Conservation (phyloP, 2,329 filamentous ascomycete species). For the Ophiognomonia clavigignenti-juglandacearum region DNA sequence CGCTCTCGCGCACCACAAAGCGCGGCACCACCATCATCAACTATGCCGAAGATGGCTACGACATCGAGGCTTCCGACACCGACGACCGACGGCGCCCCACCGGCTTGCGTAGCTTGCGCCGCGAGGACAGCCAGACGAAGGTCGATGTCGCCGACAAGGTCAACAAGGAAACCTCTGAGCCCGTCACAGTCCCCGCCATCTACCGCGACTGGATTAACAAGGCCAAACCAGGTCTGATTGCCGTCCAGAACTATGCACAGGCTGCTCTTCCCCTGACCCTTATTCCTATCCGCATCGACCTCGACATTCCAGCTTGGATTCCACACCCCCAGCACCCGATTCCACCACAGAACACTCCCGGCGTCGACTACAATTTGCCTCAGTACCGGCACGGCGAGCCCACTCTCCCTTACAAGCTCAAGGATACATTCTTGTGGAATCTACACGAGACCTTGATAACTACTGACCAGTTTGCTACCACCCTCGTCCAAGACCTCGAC, state of each 20-base stretch:
- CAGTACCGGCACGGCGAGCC: slow-evolving; percentile 76
- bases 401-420: slow-evolving; percentile 80
- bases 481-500: slow-evolving; percentile 87
- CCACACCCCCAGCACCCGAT: slow-evolving; percentile 61
- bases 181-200: slow-evolving; percentile 82
- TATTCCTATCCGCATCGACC: slow-evolving; percentile 92
- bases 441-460: slow-evolving; percentile 91
- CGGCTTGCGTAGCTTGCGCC: slow-evolving; percentile 75
- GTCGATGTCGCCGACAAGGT: slow-evolving; percentile 69
- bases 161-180: slow-evolving; percentile 73
- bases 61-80: slow-evolving; percentile 70
- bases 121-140: slow-evolving; percentile 63
- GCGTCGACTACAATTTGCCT: slow-evolving; percentile 66
- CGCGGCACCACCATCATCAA: slow-evolving; percentile 95
- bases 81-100: slow-evolving; percentile 74
- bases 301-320: slow-evolving; percentile 78
- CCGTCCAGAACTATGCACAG: slow-evolving; percentile 58
- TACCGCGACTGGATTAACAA: slow-evolving; percentile 96
- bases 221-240: slow-evolving; percentile 48
- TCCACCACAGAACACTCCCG: slow-evolving; percentile 45
- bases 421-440: slow-evolving; percentile 98
- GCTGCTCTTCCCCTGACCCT: slow-evolving; percentile 80
- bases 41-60: slow-evolving; percentile 94
- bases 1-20: slow-evolving; percentile 83
- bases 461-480: slow-evolving; percentile 91